Evolutionary conservation across 805 yeast species (phyloP).

Genomic region (Saccharomycopsis selenospora): DNA sequence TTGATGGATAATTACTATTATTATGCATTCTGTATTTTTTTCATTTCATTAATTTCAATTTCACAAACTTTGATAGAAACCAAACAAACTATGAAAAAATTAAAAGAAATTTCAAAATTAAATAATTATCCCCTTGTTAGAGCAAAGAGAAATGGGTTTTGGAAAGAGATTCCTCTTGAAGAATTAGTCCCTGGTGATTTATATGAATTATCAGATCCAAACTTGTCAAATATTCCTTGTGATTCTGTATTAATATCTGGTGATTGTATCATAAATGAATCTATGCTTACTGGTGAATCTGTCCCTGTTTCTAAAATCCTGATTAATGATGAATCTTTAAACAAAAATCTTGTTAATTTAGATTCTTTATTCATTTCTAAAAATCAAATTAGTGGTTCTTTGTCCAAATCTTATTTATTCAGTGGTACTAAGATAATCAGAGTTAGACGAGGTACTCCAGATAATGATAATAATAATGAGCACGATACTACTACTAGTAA

Average conservation of each 20-base stretch:
- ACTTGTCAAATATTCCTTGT: constrained; percentile 68
- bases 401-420: constrained; percentile 72
- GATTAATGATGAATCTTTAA: constrained; percentile 55
- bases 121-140: constrained; percentile 46
- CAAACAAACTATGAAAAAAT: constrained; percentile 58
- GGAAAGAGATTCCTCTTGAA: constrained; percentile 71
- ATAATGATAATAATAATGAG: constrained; percentile 10
- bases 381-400: constrained; percentile 50
- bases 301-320: constrained; percentile 86
- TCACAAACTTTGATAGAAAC: constrained; percentile 83
- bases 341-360: constrained; percentile 50
- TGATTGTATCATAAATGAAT: constrained; percentile 93
- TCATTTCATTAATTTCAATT: constrained; percentile 78
- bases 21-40: constrained; percentile 86
- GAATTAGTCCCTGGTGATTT: constrained; percentile 95
- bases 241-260: constrained; percentile 85
- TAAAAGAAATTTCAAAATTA: constrained; percentile 58
- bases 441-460: constrained; percentile 52
- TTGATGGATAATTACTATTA: constrained; percentile 85
- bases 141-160: constrained; percentile 86
- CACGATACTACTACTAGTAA: constrained; percentile 1
- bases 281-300: constrained; percentile 97
- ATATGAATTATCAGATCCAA: constrained; percentile 85
- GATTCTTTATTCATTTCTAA: constrained; percentile 26
- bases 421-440: constrained; percentile 87